Evolutionary conservation across 2,329 filamentous ascomycete species (phyloP), one percentile per base, ranked within the genome.

Genomic region (Aspergillus pseudonomiae): DNA sequence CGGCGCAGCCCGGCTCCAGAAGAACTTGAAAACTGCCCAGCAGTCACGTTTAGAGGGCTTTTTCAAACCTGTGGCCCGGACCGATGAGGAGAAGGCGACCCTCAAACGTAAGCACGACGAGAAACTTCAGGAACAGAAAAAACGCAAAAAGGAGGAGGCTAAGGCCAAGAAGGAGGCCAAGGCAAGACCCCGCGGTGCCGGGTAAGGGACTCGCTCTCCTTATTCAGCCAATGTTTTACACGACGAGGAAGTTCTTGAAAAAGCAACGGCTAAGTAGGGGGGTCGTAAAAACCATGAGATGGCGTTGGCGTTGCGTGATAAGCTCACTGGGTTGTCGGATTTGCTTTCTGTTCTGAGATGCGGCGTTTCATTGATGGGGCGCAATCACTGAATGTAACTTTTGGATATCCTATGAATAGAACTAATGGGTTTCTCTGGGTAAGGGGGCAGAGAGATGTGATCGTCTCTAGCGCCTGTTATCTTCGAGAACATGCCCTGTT

Each of bases 141-240:
- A 98, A 86, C 96, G 94, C 82, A 85, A 91, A 70, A 99, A 97
- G 86, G 88, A 92, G 67, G 93, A 96, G 63, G 94, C 94, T 74
- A 97, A 97, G 83, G 92, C 94, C 68, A 99, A 98, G 86, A 94
- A 94, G 69, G 92, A 92, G 68, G 87, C 88, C 26, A 99, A 97
- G 82, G 85, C 90, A 6, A 97, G 94, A 82, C 94, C 94, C 16
- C 88, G 92, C 66, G 90, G 88, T 26, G 83, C 86, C 36, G 64
- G 59, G 39, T 68, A 59, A 59, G n/a, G 19, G 16, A 48, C 24
- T 39, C 26, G 36, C 24, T n/a, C 21, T 12, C 45, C 10, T 45
- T 34, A 30, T 41, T 12, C 39, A 43, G 24, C 30, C 46, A 32
- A 28, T 16, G 26, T 24, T 41, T 21, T 30, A 4, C 39, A 28